Base-by-base conservation (phyloP, 176 grass and related monocot species). In the Secale cereale region DNA sequence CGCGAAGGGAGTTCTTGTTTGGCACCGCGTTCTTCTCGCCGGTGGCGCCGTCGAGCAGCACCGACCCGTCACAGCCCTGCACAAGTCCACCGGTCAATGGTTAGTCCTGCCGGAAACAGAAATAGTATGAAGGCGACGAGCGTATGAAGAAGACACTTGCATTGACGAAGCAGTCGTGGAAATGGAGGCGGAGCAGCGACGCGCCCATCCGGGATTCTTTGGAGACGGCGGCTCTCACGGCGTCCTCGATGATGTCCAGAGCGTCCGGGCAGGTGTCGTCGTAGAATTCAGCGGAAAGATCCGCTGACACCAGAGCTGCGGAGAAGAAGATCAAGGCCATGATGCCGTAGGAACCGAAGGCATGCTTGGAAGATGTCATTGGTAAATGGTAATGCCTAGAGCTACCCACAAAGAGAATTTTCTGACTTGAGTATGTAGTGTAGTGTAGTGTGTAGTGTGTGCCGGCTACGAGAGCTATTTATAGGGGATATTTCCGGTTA, bases 111-210 rank as follows among this genome's bases (percentile, higher is more conserved):
- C 5, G 15, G 0, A 50, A 50, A 6, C 15, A 50, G 5, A 50
- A 50, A 50, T 19, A 15, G 0, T 50, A 17, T 17, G 46, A 50
- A 50, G 46, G 15, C 0, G 46, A 50, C 15, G 46, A 50, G 46
- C 46, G 16, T 50, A 46, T 15, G 43, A 46, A 50, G 46, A 50
- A 2, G 46, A 17, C 46, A 17, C 46, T 50, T 50, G 46, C 46
- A 16, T 85, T 86, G 73, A 95, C 93, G 27, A 95, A 94, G 72
- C 93, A 94, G 78, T 92, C 93, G 68, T 92, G 93, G 85, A 92
- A 94, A 40, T 92, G 93, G 61, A 94, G 65, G 80, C 84, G 89
- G 13, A 96, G 89, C 59, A 93, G 60, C 3, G 91, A 93, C 8
- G 89, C 92, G 2, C 86, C 92, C 92, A 91, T 91, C 73, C 92